Conservation (phyloP, 495 filamentous ascomycete species). For the Penicillium subrubescens region DNA sequence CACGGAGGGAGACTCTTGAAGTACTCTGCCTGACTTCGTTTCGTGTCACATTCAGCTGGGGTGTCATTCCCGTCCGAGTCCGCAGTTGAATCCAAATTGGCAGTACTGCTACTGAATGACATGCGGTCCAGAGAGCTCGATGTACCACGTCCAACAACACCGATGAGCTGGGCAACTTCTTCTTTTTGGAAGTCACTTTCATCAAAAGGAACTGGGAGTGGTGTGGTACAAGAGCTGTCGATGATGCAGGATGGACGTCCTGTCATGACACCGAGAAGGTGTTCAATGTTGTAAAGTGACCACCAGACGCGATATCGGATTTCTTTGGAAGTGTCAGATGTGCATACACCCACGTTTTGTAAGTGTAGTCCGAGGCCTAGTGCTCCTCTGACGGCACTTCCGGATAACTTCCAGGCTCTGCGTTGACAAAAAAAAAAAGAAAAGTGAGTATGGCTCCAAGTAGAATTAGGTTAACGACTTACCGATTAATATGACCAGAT, state of each 20-base stretch:
- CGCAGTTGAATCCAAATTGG: conserved; percentile 26
- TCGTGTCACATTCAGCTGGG: conserved; percentile 17
- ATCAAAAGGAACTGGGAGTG: conserved; percentile 56
- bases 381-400: conserved; percentile 58
- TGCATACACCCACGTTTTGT: conserved; percentile 51
- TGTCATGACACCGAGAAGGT: conserved; percentile 58
- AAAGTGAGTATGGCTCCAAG: not conserved
- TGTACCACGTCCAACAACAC: conserved; percentile 24
- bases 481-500: conserved; percentile 64
- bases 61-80: conserved; percentile 32
- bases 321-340: conserved; percentile 55
- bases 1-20: conserved; percentile 37
- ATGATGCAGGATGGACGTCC: conserved; percentile 61
- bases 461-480: conserved; percentile 13
- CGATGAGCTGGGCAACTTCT: conserved; percentile 37
- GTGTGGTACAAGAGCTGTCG: conserved; percentile 55
- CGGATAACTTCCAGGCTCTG: conserved; percentile 64
- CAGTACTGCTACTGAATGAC: conserved; percentile 21
- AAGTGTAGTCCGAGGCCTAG: conserved; percentile 64
- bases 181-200: conserved; percentile 49
- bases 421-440: not conserved
- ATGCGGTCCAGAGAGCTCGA: conserved; percentile 26
- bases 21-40: conserved; percentile 27
- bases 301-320: conserved; percentile 63
- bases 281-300: conserved; percentile 60